A percentile compares a stretch with the other conserved stretches of the same genome.
Evolutionary conservation across 805 yeast genomes (phyloP).

Genomic region (Hagleromyces aurorensis): DNA sequence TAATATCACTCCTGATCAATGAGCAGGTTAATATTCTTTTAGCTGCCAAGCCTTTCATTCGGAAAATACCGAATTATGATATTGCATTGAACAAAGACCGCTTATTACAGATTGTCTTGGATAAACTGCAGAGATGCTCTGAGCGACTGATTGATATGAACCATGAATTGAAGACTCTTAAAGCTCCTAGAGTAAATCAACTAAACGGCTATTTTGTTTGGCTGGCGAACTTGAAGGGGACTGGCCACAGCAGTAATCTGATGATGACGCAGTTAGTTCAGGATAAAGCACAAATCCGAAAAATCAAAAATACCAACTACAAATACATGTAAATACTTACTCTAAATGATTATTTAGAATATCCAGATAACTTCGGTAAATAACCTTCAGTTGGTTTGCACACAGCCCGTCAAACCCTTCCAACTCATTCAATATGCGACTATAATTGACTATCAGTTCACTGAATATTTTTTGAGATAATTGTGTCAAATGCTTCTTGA

Average conservation of each 20-base stretch:
- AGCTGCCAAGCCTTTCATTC: constrained; percentile 14
- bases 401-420: constrained; percentile 5
- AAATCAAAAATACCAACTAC: constrained; percentile 17
- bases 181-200: constrained; percentile 53
- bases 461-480: not conserved
- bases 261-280: constrained; percentile 41
- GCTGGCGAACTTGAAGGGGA: constrained; percentile 37
- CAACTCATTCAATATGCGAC: constrained; percentile 1
- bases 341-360: constrained; percentile 12
- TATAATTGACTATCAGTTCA: no score
- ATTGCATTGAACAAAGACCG: constrained; percentile 28
- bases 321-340: constrained; percentile 14
- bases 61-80: constrained; percentile 17
- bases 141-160: constrained; percentile 42
- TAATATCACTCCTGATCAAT: constrained; percentile 12
- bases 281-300: constrained; percentile 20
- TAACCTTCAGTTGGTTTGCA: constrained; percentile 9
- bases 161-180: constrained; percentile 18
- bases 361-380: constrained; percentile 17
- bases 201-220: constrained; percentile 59
- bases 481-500: no score
- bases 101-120: constrained; percentile 29
- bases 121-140: constrained; percentile 32
- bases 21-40: constrained; percentile 20
- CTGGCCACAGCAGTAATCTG: constrained; percentile 41